Percentiles rank a stretch among this genome's conserved stretches.
These are phyloP conservation scores for Craspedostauros australis DNA, from an alignment of 108 stramenopile genomes.

Conservation along the genomic window DNA sequence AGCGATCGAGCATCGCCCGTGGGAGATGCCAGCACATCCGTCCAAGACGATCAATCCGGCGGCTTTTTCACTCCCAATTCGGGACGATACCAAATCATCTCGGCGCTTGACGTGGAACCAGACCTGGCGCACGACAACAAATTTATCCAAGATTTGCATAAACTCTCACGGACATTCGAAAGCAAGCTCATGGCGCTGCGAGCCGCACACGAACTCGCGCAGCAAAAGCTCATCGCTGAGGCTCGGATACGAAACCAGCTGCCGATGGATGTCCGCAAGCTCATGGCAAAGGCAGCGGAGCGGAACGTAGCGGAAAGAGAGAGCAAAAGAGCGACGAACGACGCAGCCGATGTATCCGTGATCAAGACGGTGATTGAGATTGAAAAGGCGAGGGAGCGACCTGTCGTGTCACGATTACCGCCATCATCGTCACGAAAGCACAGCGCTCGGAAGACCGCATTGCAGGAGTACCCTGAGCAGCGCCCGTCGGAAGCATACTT, in stretches of 20 bases:
- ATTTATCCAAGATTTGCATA: slow-evolving; percentile 59
- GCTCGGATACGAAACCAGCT: slow-evolving; percentile 62
- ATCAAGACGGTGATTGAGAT: slow-evolving; percentile 13
- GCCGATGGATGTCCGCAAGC: slow-evolving; percentile 60
- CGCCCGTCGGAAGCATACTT: too few relatives aligned
- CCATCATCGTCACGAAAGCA: too few relatives aligned
- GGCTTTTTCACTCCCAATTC: slow-evolving; percentile 33
- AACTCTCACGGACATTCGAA: slow-evolving; percentile 65
- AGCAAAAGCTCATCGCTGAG: slow-evolving; percentile 75
- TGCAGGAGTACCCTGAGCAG: too few relatives aligned
- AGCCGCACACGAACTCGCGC: slow-evolving; percentile 72
- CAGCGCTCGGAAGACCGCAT: too few relatives aligned
- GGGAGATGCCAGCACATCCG: slow-evolving; percentile 3
- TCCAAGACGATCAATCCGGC: slow-evolving; percentile 1
- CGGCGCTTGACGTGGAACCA: slow-evolving; percentile 52
- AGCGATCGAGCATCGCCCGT: not conserved
- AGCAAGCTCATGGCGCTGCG: slow-evolving; percentile 54
- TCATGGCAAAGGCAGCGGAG: slow-evolving; percentile 74
- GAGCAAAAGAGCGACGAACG: slow-evolving; percentile 22
- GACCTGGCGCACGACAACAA: slow-evolving; percentile 45
- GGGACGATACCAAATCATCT: slow-evolving; percentile 29
- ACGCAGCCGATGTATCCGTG: slow-evolving; percentile 24
- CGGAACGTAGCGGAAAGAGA: slow-evolving; percentile 38
- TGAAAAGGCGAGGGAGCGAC: not conserved
- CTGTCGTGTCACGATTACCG: too few relatives aligned